These are phyloP conservation scores for Cerioporus squamosus DNA, from an alignment of 1,284 basidiomycete species.

Conservation along the genomic window DNA sequence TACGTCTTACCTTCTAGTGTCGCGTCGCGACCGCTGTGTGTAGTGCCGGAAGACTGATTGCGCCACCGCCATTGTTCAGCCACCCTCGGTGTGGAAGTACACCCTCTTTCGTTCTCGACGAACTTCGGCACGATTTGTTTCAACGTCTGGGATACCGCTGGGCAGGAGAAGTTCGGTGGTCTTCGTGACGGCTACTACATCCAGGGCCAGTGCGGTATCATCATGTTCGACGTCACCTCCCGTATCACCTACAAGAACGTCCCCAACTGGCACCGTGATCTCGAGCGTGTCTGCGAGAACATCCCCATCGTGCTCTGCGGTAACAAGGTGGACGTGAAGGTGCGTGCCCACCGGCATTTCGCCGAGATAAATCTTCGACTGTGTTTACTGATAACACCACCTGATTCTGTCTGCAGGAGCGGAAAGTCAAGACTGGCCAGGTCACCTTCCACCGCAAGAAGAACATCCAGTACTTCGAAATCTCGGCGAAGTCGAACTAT, in stretches of 20 bases:
- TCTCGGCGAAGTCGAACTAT: slow-evolving; percentile 99
- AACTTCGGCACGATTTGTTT: slow-evolving; percentile 99
- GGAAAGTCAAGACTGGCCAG: slow-evolving; percentile 98
- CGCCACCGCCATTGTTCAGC: slow-evolving; percentile 54
- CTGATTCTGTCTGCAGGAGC: slow-evolving; percentile 67
- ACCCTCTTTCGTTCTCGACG: slow-evolving; percentile 95
- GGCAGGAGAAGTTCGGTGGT: slow-evolving; percentile 99
- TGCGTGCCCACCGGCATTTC: slow-evolving; percentile 38
- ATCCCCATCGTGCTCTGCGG: slow-evolving; percentile 99
- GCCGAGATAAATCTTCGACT: not conserved
- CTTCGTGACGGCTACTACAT: slow-evolving; percentile 99
- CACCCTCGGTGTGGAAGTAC: slow-evolving; percentile 99
- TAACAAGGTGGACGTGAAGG: slow-evolving; percentile 99
- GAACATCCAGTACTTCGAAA: slow-evolving; percentile 99
- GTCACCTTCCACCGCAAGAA: slow-evolving; percentile 99
- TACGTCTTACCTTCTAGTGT: slow-evolving; percentile 37
- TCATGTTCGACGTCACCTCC: slow-evolving; percentile 99
- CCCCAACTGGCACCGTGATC: slow-evolving; percentile 99
- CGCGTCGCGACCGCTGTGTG: slow-evolving; percentile 7
- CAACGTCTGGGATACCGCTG: slow-evolving; percentile 99
- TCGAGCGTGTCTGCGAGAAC: slow-evolving; percentile 99
- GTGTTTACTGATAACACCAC: slow-evolving; percentile 9
- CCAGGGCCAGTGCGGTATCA: slow-evolving; percentile 99
- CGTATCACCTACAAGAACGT: slow-evolving; percentile 99
- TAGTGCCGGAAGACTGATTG: slow-evolving; percentile 19